phyloP scores from a whole-genome alignment of 2,329 filamentous ascomycete genomes.

The Monilinia vaccinii-corymbosi region DNA sequence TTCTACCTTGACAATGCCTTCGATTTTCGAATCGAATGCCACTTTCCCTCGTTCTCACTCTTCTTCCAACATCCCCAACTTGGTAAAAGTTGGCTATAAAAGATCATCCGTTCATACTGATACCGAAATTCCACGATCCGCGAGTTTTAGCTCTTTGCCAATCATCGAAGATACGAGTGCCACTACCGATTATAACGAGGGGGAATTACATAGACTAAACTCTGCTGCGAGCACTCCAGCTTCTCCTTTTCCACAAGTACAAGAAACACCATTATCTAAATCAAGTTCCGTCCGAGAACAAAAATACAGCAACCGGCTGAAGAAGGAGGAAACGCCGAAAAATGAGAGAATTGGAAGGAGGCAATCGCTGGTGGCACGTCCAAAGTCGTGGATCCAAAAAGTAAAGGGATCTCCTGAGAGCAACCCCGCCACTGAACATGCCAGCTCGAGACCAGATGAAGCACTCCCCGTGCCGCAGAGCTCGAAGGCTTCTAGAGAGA shows the following conservation, averaged over 20 bases:
- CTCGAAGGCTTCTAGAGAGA: slow-evolving; percentile 27
- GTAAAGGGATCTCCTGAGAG: slow-evolving; percentile 28
- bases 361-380: slow-evolving; percentile 28
- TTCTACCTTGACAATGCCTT: slow-evolving; percentile 26
- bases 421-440: slow-evolving; percentile 14
- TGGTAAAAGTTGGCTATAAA: slow-evolving; percentile 24
- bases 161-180: slow-evolving; percentile 23
- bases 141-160: slow-evolving; percentile 49
- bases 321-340: slow-evolving; percentile 24
- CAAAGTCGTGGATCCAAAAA: slow-evolving; percentile 30
- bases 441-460: slow-evolving; percentile 27
- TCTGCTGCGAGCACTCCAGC: slow-evolving; percentile 15
- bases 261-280: slow-evolving; percentile 8
- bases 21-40: slow-evolving; percentile 22
- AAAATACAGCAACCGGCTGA: slow-evolving; percentile 13
- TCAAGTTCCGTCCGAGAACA: slow-evolving; percentile 13
- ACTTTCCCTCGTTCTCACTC: slow-evolving; percentile 29
- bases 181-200: slow-evolving; percentile 15
- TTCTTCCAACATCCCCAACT: slow-evolving; percentile 26
- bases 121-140: slow-evolving; percentile 40
- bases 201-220: slow-evolving; percentile 14
- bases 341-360: slow-evolving; percentile 26
- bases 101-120: slow-evolving; percentile 12
- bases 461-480: slow-evolving; percentile 28
- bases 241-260: not conserved